Conservation (phyloP, 192 early-diverging fungal genomes). For the Thoreauomyces humboldtii region DNA sequence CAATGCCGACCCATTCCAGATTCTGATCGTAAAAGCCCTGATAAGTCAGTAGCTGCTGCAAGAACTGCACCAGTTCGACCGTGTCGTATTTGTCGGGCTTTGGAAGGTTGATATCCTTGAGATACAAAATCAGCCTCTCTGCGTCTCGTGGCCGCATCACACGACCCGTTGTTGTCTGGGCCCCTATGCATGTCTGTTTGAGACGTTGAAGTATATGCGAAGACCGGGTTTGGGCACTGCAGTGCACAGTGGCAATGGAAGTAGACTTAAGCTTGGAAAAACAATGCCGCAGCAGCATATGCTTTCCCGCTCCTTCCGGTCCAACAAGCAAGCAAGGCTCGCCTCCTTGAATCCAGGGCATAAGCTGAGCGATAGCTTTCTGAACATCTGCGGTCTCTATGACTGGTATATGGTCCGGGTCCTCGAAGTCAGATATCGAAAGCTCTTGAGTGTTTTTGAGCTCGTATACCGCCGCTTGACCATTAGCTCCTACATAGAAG, state of each 20-base stretch:
- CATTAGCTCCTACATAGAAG: constrained; percentile 40
- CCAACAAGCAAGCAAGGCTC: constrained; percentile 52
- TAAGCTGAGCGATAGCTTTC: constrained; percentile 42
- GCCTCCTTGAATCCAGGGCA: constrained; percentile 51
- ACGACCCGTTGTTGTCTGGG: constrained; percentile 46
- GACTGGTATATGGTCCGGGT: constrained; percentile 43
- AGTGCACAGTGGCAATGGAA: constrained; percentile 51
- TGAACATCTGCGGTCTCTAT: constrained; percentile 52
- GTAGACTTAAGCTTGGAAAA: constrained; percentile 40
- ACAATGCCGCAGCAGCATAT: constrained; percentile 53
- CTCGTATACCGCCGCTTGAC: constrained; percentile 33
- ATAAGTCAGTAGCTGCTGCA: constrained; percentile 60
- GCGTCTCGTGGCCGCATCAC: constrained; percentile 53
- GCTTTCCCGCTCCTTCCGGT: constrained; percentile 56
- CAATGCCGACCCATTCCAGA: constrained; percentile 58
- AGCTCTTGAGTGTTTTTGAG: constrained; percentile 26
- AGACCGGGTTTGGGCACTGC: constrained; percentile 57
- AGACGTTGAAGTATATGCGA: constrained; percentile 52
- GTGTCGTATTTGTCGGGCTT: constrained; percentile 60
- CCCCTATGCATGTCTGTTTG: constrained; percentile 45
- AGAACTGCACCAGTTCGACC: constrained; percentile 56
- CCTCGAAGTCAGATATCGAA: constrained; percentile 26
- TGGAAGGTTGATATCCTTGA: constrained; percentile 62
- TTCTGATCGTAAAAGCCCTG: constrained; percentile 52
- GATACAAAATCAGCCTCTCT: constrained; percentile 53